Conservation (phyloP, 805 yeast species). For the Wickerhamomyces tratensis region DNA sequence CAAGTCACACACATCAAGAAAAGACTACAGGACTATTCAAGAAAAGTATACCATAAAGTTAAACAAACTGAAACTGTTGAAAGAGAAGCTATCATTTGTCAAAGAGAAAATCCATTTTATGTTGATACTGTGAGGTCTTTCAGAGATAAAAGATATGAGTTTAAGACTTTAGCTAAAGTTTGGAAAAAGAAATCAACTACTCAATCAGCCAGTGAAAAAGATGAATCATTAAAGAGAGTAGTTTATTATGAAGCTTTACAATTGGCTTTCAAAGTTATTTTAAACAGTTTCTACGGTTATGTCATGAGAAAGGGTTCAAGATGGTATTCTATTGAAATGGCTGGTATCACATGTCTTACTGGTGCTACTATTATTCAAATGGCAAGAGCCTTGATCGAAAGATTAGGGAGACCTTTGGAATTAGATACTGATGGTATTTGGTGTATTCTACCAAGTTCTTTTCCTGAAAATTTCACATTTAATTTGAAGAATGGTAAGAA, state of each 20-base stretch:
- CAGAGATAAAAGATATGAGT: constrained; percentile 93
- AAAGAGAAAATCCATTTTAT: constrained; percentile 94
- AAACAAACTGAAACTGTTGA: constrained; percentile 78
- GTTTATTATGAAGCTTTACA: constrained; percentile 92
- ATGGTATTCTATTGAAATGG: constrained; percentile 99
- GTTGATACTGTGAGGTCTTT: constrained; percentile 90
- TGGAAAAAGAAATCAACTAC: constrained; percentile 79
- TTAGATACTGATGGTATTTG: constrained; percentile 99
- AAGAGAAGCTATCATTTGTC: constrained; percentile 91
- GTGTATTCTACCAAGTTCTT: constrained; percentile 92
- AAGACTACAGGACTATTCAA: constrained; percentile 73
- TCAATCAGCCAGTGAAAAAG: constrained; percentile 48
- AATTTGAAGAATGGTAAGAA: constrained; percentile 69
- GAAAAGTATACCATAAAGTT: constrained; percentile 74
- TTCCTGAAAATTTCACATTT: constrained; percentile 82
- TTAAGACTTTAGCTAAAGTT: constrained; percentile 83
- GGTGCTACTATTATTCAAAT: constrained; percentile 98
- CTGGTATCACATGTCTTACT: constrained; percentile 96
- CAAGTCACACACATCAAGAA: constrained; percentile 71
- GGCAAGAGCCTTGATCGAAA: constrained; percentile 87
- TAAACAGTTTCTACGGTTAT: constrained; percentile 95
- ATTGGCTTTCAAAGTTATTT: constrained; percentile 92
- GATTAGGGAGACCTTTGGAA: constrained; percentile 91
- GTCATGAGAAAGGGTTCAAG: constrained; percentile 99
- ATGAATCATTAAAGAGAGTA: constrained; percentile 91